Evolutionary conservation across 495 filamentous ascomycete genomes (phyloP).

Genomic region (Podospora tetraspora): DNA sequence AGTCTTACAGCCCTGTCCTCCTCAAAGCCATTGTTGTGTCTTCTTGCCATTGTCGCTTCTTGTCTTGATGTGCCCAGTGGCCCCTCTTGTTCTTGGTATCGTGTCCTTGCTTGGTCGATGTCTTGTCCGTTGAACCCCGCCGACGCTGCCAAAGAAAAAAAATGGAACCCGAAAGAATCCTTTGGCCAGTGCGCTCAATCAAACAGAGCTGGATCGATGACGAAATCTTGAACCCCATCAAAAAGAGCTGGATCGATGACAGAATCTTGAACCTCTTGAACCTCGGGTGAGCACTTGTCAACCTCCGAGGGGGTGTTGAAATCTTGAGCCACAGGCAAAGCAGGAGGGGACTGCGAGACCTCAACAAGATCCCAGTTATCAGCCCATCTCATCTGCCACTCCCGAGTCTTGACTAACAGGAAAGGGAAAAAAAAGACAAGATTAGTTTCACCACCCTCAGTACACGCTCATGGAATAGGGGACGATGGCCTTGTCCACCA

Average conservation of each 20-base stretch:
- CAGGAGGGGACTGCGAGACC: too few relatives aligned
- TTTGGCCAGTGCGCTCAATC: neutral
- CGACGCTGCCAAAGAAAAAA: neutral
- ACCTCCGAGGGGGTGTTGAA: neutral
- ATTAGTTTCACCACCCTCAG: constrained; percentile 6
- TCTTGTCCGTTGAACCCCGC: neutral
- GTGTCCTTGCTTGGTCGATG: neutral
- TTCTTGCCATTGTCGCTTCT: neutral
- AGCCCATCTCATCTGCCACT: neutral
- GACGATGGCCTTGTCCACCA: constrained; percentile 53
- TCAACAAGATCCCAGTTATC: neutral
- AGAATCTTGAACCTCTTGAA: neutral
- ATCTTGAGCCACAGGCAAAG: neutral
- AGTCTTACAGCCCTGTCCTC: neutral
- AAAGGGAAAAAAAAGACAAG: constrained; percentile 3
- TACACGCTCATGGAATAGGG: constrained; percentile 37
- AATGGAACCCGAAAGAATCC: neutral
- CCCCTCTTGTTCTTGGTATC: neutral
- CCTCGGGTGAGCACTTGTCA: neutral
- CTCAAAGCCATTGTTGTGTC: neutral
- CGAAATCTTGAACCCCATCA: neutral
- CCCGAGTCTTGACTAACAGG: neutral
- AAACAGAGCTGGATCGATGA: neutral
- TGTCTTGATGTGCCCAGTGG: neutral
- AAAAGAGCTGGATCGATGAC: neutral